Base-by-base conservation (phyloP, 2,329 filamentous ascomycete species). In the Hymenoscyphus salicellus region DNA sequence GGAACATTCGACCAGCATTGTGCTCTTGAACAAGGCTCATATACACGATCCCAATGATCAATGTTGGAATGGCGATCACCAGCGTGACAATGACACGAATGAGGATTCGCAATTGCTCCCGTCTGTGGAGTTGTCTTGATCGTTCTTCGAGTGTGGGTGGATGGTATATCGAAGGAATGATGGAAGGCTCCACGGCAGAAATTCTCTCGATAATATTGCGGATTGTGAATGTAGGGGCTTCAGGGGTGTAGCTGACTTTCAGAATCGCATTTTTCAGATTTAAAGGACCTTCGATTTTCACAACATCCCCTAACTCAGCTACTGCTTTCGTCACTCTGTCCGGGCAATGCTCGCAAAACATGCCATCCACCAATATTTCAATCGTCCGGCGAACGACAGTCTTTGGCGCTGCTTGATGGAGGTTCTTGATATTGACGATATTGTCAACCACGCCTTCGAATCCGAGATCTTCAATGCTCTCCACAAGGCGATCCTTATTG, bases 31-130 rank as follows among this genome's bases (percentile, higher is more conserved):
- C 83, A 0, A 97, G 82, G 66, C 85, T 92, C 93, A 97, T 97
- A 78, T 92, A 96, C 1, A 96, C 87, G 61, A 97, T 91, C 2
- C 94, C 93, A 46, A 97, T 87, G 60, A 96, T 75, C 71, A 97
- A 93, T 0, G 91, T 92, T 1, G 94, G 93, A 55, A 97, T 88
- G 23, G 90, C 88, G 5, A 90, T 79, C 30, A 89, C 72, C 32
- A 89, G 76, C 0, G 91, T 89, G 63, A 96, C 81, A 1, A 90
- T 73, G 17, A 92, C 83, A n/a, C 93, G 88, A 65, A 84, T 80
- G 0, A 93, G 77, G 16, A 96, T 84, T 36, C 88, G 83, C 28
- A 80, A 83, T 71, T 89, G 86, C 72, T 96, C 91, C 64, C 84
- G 84, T 23, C 82, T 81, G 66, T 91, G 89, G 74, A 97, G 91